Evolutionary conservation across 1,284 basidiomycete genomes (phyloP).

Genomic region (Trichosporon asahii): DNA sequence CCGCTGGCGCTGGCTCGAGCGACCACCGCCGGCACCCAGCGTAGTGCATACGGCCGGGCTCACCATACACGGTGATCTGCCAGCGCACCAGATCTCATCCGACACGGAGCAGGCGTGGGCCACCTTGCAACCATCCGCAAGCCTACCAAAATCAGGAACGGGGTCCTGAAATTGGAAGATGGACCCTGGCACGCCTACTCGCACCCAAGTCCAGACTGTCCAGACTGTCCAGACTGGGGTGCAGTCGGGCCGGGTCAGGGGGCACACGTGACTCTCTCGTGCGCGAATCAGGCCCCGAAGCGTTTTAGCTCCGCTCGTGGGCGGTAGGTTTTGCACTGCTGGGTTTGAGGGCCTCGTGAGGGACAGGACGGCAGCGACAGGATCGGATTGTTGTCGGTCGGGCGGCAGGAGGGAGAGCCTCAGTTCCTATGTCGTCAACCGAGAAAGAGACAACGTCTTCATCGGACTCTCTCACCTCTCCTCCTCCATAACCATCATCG

Average conservation of each 20-base stretch:
- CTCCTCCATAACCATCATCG: not conserved
- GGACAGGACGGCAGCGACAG: constrained; percentile 4
- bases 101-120: not conserved
- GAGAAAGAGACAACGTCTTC: not conserved
- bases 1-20: not conserved
- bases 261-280: not conserved
- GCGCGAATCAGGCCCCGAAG: not conserved
- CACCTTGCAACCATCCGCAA: not conserved
- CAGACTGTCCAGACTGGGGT: not conserved
- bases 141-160: not conserved
- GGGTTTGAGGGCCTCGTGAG: not conserved
- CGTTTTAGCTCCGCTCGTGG: not conserved
- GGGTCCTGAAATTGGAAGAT: not conserved
- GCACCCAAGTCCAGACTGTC: not conserved
- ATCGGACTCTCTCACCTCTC: no score
- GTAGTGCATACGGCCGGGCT: no score
- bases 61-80: not conserved
- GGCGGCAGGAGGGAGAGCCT: not conserved
- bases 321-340: not conserved
- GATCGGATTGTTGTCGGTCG: constrained; percentile 9
- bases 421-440: constrained; percentile 1
- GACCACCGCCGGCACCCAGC: no score
- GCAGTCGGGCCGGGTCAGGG: not conserved
- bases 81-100: not conserved
- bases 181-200: not conserved